Evolutionary conservation across 2,329 filamentous ascomycete species (phyloP), one percentile per base, ranked within the genome.

Genomic region (Septoria petroselini): DNA sequence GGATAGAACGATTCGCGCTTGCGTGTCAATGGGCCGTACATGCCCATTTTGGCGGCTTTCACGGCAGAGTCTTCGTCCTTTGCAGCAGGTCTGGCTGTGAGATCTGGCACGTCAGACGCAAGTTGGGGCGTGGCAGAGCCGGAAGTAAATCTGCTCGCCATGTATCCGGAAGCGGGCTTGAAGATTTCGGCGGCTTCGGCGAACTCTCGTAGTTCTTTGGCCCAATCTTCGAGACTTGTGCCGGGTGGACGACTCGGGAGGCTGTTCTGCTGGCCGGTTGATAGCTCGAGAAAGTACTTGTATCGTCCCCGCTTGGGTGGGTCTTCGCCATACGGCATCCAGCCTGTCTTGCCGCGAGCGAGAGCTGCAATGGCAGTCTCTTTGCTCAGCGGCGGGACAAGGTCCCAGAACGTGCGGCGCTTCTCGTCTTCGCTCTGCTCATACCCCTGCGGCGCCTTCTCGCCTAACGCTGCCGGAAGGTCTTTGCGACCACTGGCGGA

Each of bases 101-200:
- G 5, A 23, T 57, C 56, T 4, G 52, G 45, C 44, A 60, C 50
- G 27, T 71, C 73, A 7, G 65, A 62, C 1, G 68, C 62, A 1
- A 63, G 51, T 65, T 47, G 58, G 23, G 61, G 62, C 4, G 52
- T 46, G 14, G 78, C 74, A 7, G 81, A 80, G 1, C 83, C 80
- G 1, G 86, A 85, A 0, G 90, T 96, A 67, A 98, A 98, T 0
- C 91, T 84, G 15, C 87, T 89, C 12, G 91, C 93, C 89, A 98
- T 97, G 55, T 88, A 77, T 0, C 90, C 90, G 2, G 87, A 88
- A 72, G 95, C 88, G 1, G 93, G 93, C 66, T 88, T 91, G 74
- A 97, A 98, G 15, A 97, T 83, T 59, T 82, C 74, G 0, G 85
- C 85, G 4, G 84, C 84, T 48, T 83, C 80, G 9, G 80, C 75